phyloP scores from a whole-genome alignment of 2,329 filamentous ascomycete species.

The Metarhizium album region DNA sequence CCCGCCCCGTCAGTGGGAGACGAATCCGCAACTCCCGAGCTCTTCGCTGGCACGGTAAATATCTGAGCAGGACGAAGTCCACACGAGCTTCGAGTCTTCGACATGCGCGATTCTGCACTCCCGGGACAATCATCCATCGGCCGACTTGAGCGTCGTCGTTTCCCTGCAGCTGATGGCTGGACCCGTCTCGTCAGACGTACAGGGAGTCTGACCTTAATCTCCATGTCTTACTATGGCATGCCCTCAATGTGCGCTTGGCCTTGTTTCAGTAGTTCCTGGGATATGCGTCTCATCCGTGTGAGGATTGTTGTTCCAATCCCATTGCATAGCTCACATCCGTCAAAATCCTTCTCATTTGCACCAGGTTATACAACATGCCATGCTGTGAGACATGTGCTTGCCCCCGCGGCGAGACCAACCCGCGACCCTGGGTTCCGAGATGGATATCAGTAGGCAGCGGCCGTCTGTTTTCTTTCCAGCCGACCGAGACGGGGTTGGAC shows the following conservation, averaged over 20 bases:
- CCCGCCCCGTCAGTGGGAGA: background rate
- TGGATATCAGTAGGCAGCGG: background rate
- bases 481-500: background rate
- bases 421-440: background rate
- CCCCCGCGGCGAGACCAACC: background rate
- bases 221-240: background rate
- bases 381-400: background rate
- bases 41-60: background rate
- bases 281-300: background rate
- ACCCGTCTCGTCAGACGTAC: background rate
- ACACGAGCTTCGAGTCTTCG: background rate
- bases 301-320: background rate
- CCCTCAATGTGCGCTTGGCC: background rate
- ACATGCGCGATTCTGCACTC: background rate
- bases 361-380: background rate
- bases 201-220: background rate
- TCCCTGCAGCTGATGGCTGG: background rate
- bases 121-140: background rate
- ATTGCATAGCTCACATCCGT: background rate
- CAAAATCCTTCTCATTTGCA: background rate
- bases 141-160: background rate
- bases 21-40: background rate
- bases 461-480: background rate
- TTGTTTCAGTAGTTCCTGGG: background rate
- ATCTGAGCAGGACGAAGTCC: background rate